These are phyloP conservation scores for Inonotus hispidus DNA, from an alignment of 1,284 basidiomycete genomes.

Conservation along the genomic window DNA sequence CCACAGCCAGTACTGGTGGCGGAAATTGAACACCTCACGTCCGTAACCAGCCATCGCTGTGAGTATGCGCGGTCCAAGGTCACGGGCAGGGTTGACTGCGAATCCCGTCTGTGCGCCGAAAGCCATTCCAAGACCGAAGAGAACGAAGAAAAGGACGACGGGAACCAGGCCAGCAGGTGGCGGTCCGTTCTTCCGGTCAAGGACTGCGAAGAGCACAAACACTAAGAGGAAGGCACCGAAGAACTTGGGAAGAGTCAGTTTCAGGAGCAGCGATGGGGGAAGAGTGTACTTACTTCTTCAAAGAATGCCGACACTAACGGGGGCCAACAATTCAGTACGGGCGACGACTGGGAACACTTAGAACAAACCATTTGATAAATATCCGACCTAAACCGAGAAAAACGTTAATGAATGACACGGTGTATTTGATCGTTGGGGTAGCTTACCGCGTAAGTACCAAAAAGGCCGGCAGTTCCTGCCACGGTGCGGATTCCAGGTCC, in stretches of 20 bases:
- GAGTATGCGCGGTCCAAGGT: slow-evolving; percentile 56
- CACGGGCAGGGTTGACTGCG: slow-evolving; percentile 61
- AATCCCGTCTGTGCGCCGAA: slow-evolving; percentile 60
- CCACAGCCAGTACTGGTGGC: slow-evolving; percentile 45
- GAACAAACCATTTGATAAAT: slow-evolving; percentile 4
- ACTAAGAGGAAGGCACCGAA: slow-evolving; percentile 54
- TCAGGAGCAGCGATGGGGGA: background rate
- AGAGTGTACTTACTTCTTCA: slow-evolving; percentile 9
- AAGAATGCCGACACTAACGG: slow-evolving; percentile 16
- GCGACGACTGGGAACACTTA: background rate
- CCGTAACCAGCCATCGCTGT: slow-evolving; percentile 61
- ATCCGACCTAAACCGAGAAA: background rate
- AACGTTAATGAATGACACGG: background rate
- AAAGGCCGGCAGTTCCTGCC: slow-evolving; percentile 58
- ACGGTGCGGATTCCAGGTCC: slow-evolving; percentile 56
- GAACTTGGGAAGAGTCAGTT: slow-evolving; percentile 33
- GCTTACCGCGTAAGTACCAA: slow-evolving; percentile 66
- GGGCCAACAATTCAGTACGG: background rate
- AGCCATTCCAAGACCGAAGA: slow-evolving; percentile 48
- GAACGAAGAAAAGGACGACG: slow-evolving; percentile 46
- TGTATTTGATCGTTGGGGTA: slow-evolving; percentile 29
- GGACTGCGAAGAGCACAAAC: slow-evolving; percentile 37
- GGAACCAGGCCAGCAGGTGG: slow-evolving; percentile 47
- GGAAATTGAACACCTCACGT: slow-evolving; percentile 28
- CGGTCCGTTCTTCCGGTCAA: slow-evolving; percentile 43